phyloP scores from a whole-genome alignment of 805 yeast genomes.

The Tetrapisispora pingtungensis region DNA sequence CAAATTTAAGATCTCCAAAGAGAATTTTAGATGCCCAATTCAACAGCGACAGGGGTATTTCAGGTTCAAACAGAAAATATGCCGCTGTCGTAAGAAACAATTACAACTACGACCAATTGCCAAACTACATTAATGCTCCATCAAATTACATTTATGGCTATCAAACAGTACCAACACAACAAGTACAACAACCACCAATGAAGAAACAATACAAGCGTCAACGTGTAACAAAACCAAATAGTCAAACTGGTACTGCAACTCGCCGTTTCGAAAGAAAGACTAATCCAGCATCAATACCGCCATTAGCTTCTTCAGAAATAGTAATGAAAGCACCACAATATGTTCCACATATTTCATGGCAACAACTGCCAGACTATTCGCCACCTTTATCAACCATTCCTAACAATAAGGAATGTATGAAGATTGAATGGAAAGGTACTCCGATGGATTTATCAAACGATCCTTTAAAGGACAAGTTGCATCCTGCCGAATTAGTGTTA shows the following conservation, averaged over 20 bases:
- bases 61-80: background rate
- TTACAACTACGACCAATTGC: background rate
- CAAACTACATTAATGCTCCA: background rate
- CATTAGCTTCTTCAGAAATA: conserved; percentile 23
- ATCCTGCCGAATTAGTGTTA: conserved; percentile 81
- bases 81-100: conserved; percentile 1
- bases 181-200: background rate
- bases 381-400: conserved; percentile 64
- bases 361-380: conserved; percentile 70
- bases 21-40: background rate
- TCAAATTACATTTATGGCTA: background rate
- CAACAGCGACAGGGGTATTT: background rate
- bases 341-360: conserved; percentile 50
- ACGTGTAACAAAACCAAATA: background rate
- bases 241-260: conserved; percentile 13
- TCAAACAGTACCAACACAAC: background rate
- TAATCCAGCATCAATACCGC: conserved; percentile 26
- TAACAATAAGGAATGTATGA: conserved; percentile 49
- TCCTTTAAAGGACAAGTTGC: conserved; percentile 61
- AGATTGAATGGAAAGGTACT: conserved; percentile 96
- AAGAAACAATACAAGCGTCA: conserved; percentile 1
- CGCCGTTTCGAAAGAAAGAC: conserved; percentile 14
- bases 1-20: background rate
- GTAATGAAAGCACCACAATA: conserved; percentile 24
- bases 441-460: conserved; percentile 84